Evolutionary conservation across 2,329 filamentous ascomycete genomes (phyloP).

Genomic region (Arthroderma sp.): DNA sequence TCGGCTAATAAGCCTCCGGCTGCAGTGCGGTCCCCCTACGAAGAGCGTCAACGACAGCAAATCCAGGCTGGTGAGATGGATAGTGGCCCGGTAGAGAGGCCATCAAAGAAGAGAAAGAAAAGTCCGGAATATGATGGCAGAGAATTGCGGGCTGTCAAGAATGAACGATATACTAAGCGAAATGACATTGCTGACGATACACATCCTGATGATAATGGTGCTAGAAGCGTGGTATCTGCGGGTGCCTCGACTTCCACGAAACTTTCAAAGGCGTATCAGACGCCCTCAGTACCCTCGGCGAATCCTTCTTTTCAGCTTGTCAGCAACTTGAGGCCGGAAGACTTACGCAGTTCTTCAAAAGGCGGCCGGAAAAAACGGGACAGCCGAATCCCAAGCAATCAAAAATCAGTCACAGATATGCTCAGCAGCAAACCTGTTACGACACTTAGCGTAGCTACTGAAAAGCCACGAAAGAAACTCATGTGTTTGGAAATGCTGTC

Average conservation of each 20-base stretch:
- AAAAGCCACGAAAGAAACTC: conserved; percentile 30
- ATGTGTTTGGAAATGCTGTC: conserved; percentile 29
- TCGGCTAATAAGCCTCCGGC: background rate
- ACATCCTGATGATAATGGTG: background rate
- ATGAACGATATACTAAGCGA: background rate
- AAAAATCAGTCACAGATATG: conserved; percentile 7
- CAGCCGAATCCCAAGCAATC: background rate
- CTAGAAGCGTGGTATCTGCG: background rate
- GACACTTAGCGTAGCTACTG: conserved; percentile 20
- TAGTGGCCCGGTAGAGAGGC: background rate
- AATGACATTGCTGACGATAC: background rate
- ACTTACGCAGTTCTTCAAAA: background rate
- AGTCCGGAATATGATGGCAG: background rate
- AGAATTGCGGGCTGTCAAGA: background rate
- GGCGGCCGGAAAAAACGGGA: background rate
- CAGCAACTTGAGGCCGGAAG: conserved; percentile 2
- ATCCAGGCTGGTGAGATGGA: background rate
- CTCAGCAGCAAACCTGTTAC: conserved; percentile 17
- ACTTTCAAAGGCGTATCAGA: background rate
- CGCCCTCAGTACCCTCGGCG: background rate
- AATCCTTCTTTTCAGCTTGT: conserved; percentile 3
- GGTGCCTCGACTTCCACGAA: too few relatives aligned
- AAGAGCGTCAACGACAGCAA: conserved; percentile 10
- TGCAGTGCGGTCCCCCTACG: background rate
- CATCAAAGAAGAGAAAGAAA: conserved; percentile 7